A percentile compares a stretch with the other conserved stretches of the same genome.
These are phyloP conservation scores for Pseudozyma sp. DNA, from an alignment of 1,284 basidiomycete species.

Conservation along the genomic window DNA sequence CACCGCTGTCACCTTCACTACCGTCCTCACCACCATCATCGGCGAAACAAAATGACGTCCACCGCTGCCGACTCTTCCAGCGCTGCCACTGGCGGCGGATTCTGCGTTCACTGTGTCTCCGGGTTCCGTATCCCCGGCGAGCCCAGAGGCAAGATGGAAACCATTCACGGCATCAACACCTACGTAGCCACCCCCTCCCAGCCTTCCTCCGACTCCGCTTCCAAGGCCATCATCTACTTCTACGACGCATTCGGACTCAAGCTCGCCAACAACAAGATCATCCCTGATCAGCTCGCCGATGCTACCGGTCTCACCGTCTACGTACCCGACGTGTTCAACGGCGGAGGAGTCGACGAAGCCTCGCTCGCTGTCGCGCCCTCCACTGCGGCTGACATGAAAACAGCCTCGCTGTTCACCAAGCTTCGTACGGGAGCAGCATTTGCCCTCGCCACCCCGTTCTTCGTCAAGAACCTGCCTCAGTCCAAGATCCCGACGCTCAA, in stretches of 20 bases:
- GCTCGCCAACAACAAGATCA: slow-evolving; percentile 72
- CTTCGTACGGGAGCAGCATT: slow-evolving; percentile 22
- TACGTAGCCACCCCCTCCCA: slow-evolving; percentile 65
- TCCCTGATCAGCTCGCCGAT: slow-evolving; percentile 75
- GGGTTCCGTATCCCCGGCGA: slow-evolving; percentile 53
- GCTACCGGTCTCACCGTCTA: slow-evolving; percentile 75
- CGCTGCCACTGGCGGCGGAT: slow-evolving; percentile 5
- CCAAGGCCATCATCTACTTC: slow-evolving; percentile 73
- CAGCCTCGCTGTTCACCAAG: slow-evolving; percentile 30
- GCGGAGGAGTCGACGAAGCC: slow-evolving; percentile 30
- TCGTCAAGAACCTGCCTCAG: slow-evolving; percentile 26
- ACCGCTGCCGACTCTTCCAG: neutral
- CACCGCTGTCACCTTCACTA: slow-evolving; percentile 1
- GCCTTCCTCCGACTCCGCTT: slow-evolving; percentile 32
- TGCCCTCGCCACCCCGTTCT: slow-evolving; percentile 29
- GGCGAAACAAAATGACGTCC: slow-evolving; percentile 1
- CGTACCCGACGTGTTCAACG: slow-evolving; percentile 69
- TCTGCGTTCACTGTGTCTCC: slow-evolving; percentile 56
- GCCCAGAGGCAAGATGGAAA: slow-evolving; percentile 44
- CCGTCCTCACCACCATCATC: neutral
- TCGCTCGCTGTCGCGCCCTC: slow-evolving; percentile 21
- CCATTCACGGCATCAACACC: slow-evolving; percentile 40
- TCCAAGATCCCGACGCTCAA: slow-evolving; percentile 23
- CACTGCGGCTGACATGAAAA: slow-evolving; percentile 32
- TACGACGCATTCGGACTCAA: slow-evolving; percentile 73